A percentile compares a stretch with the other conserved stretches of the same genome.
Evolutionary conservation across 2,329 filamentous ascomycete genomes (phyloP).

Genomic region (Erysiphe pulchra): DNA sequence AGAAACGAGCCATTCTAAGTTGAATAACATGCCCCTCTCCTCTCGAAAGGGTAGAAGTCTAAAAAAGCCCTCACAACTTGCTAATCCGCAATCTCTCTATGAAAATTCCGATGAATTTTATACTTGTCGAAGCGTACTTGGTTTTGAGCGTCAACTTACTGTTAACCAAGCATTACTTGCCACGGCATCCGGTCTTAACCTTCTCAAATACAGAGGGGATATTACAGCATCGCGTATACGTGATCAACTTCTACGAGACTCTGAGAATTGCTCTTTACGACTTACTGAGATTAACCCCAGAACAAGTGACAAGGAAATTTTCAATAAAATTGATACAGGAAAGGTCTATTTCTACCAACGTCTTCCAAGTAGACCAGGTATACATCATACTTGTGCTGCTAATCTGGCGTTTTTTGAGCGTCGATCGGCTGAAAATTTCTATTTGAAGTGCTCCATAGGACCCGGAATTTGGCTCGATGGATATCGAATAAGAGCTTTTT

Average conservation of each 20-base stretch:
- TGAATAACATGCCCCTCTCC: background rate
- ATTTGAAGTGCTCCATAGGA: background rate
- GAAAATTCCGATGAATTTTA: background rate
- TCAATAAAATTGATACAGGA: background rate
- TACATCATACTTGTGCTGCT: background rate
- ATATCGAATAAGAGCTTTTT: background rate
- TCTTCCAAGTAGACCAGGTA: background rate
- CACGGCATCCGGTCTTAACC: background rate
- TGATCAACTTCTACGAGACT: background rate
- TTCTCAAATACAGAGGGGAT: background rate
- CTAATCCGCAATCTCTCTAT: background rate
- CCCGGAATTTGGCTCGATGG: background rate
- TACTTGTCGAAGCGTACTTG: background rate
- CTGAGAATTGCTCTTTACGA: slow-evolving; percentile 1
- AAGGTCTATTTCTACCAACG: slow-evolving; percentile 1
- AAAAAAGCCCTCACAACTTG: background rate
- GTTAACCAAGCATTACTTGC: background rate
- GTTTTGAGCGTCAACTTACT: background rate
- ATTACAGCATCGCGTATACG: background rate
- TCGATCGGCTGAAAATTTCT: background rate
- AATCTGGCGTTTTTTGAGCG: slow-evolving; percentile 1
- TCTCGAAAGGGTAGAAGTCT: background rate
- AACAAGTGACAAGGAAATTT: background rate
- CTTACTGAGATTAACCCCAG: background rate
- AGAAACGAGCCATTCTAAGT: no score